These are phyloP conservation scores for Arthrobotrys pseudoclavata DNA, from an alignment of 2,329 filamentous ascomycete species.

Conservation along the genomic window DNA sequence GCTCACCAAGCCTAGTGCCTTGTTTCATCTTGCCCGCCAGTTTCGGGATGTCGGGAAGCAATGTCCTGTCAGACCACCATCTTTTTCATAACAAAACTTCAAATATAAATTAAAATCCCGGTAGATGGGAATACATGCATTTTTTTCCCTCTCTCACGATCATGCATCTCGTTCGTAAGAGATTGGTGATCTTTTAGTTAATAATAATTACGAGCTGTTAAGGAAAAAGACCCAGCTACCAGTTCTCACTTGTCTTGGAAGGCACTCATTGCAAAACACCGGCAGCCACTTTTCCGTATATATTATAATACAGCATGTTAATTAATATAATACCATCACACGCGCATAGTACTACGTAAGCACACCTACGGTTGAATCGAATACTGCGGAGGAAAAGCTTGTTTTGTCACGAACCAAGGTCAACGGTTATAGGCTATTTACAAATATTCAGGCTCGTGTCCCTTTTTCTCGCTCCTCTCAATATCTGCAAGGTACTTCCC, in stretches of 20 bases:
- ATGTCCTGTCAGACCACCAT: slow-evolving; percentile 54
- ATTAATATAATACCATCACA: slow-evolving; percentile 18
- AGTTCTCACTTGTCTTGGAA: slow-evolving; percentile 37
- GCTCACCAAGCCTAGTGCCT: slow-evolving; percentile 40
- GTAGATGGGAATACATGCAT: slow-evolving; percentile 20
- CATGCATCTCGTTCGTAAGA: slow-evolving; percentile 37
- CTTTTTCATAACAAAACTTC: slow-evolving; percentile 1
- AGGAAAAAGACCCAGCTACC: slow-evolving; percentile 41
- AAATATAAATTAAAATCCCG: slow-evolving; percentile 38
- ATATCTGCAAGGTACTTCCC: slow-evolving; percentile 44
- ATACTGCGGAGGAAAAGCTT: slow-evolving; percentile 40
- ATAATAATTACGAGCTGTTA: background rate
- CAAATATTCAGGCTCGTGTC: slow-evolving; percentile 7
- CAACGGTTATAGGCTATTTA: slow-evolving; percentile 56
- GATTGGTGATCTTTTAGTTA: slow-evolving; percentile 39
- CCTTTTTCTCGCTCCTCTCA: slow-evolving; percentile 5
- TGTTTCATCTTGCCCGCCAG: slow-evolving; percentile 56
- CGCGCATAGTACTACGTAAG: background rate
- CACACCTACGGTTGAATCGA: slow-evolving; percentile 2
- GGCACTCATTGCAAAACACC: background rate
- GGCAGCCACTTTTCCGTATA: slow-evolving; percentile 7
- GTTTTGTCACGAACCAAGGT: slow-evolving; percentile 52
- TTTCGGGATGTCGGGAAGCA: slow-evolving; percentile 60
- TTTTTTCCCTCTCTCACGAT: background rate
- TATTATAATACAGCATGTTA: background rate